Percentiles rank a stretch among this genome's conserved stretches.
Conservation (phyloP, 805 yeast species). For the Starmera caribaea region DNA sequence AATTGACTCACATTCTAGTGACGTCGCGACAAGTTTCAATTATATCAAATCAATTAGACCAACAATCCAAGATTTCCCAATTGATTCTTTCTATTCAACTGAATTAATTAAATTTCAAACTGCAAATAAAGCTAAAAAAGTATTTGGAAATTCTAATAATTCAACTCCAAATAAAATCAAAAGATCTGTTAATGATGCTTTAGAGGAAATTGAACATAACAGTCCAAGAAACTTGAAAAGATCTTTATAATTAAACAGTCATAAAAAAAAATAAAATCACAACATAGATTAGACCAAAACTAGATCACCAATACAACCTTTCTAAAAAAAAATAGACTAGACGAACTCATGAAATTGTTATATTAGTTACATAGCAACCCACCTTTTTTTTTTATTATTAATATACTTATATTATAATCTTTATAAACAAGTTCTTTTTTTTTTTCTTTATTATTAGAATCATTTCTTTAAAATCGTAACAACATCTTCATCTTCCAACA, state of each 20-base stretch:
- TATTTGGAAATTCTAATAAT: constrained; percentile 3
- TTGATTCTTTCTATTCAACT: constrained; percentile 12
- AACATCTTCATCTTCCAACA: constrained; percentile 90
- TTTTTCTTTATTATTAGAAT: too few relatives aligned
- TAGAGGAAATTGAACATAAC: constrained; percentile 14
- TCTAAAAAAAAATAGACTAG: neutral
- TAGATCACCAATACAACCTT: too few relatives aligned
- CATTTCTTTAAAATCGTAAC: constrained; percentile 82
- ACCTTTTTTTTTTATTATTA: neutral
- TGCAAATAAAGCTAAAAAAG: constrained; percentile 12
- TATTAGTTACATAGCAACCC: neutral
- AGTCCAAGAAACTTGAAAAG: constrained; percentile 18
- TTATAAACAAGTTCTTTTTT: neutral
- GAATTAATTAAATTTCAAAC: constrained; percentile 15
- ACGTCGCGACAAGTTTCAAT: constrained; percentile 11
- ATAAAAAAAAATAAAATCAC: neutral
- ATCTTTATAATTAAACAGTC: too few relatives aligned
- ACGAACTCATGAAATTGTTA: neutral
- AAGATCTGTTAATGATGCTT: constrained; percentile 15
- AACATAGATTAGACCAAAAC: neutral
- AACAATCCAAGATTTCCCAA: constrained; percentile 13
- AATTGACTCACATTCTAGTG: constrained; percentile 16
- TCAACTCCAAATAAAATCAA: constrained; percentile 7
- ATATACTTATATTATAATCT: neutral
- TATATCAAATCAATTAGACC: constrained; percentile 19